These are phyloP conservation scores for Penicillium vulpinum DNA, from an alignment of 2,329 filamentous ascomycete species.

Conservation along the genomic window DNA sequence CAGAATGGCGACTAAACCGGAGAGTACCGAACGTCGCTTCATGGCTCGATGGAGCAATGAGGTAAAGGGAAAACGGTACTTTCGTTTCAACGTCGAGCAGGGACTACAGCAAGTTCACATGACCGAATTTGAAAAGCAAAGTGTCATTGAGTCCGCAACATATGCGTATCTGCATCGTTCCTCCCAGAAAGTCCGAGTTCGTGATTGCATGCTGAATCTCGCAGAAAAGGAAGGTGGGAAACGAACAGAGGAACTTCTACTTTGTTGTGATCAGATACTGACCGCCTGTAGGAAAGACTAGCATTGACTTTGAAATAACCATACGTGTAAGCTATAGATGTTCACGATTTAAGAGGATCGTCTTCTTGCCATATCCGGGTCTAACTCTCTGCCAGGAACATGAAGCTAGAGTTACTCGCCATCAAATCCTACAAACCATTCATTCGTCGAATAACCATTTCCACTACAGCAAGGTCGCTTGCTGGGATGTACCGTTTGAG, in stretches of 20 bases:
- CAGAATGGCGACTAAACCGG: conserved; percentile 15
- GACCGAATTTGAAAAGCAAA: conserved; percentile 30
- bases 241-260: too few species aligned
- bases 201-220: conserved; percentile 13
- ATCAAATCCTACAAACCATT: neutral
- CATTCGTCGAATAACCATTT: neutral
- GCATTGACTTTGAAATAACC: neutral
- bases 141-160: conserved; percentile 14
- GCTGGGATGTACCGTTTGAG: conserved; percentile 16
- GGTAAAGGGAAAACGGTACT: conserved; percentile 20
- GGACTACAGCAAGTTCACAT: conserved; percentile 39
- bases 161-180: conserved; percentile 16
- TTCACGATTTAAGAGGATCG: too few species aligned
- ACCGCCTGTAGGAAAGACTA: neutral
- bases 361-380: too few species aligned
- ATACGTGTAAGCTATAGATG: neutral
- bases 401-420: neutral
- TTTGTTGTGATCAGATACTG: neutral
- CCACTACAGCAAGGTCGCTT: neutral
- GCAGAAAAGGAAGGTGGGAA: neutral
- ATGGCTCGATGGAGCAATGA: conserved; percentile 19
- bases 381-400: conserved; percentile 10
- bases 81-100: conserved; percentile 42
- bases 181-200: neutral
- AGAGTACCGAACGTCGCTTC: conserved; percentile 14